Conservation (phyloP, 2,329 filamentous ascomycete genomes). For the Sclerotinia borealis region DNA sequence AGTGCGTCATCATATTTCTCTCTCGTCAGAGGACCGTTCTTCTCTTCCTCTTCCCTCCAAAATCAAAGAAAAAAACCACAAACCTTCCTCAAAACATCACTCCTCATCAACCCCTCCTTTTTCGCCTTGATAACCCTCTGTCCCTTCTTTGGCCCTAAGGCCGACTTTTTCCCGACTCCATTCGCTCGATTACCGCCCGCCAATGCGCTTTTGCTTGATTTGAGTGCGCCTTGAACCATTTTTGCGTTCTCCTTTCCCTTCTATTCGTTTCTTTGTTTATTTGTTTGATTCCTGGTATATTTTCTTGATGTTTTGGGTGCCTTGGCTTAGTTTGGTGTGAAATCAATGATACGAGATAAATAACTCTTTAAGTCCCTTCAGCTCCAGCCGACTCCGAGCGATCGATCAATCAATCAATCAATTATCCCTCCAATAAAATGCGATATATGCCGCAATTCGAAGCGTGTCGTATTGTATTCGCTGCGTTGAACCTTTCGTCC, state of each 20-base stretch:
- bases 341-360: no score
- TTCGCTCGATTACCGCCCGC: not conserved
- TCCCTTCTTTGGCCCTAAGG: slow-evolving; percentile 50
- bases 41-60: not conserved
- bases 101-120: slow-evolving; percentile 52
- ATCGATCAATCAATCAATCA: no score
- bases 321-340: not conserved
- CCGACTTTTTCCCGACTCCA: slow-evolving; percentile 27
- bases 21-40: no score
- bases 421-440: no score
- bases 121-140: slow-evolving; percentile 60
- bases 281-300: not conserved
- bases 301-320: not conserved
- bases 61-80: slow-evolving; percentile 6
- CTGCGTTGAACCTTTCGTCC: no score
- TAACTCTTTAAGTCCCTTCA: no score
- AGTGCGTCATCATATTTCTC: not conserved
- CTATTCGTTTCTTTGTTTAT: not conserved
- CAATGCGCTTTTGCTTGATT: slow-evolving; percentile 23
- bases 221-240: slow-evolving; percentile 34
- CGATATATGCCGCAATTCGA: no score
- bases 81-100: slow-evolving; percentile 58
- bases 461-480: no score
- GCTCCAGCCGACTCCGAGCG: no score
- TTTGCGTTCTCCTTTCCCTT: not conserved